These are phyloP conservation scores for Phyllosticta paracitricarpa DNA, from an alignment of 2,329 filamentous ascomycete species.

Conservation along the genomic window DNA sequence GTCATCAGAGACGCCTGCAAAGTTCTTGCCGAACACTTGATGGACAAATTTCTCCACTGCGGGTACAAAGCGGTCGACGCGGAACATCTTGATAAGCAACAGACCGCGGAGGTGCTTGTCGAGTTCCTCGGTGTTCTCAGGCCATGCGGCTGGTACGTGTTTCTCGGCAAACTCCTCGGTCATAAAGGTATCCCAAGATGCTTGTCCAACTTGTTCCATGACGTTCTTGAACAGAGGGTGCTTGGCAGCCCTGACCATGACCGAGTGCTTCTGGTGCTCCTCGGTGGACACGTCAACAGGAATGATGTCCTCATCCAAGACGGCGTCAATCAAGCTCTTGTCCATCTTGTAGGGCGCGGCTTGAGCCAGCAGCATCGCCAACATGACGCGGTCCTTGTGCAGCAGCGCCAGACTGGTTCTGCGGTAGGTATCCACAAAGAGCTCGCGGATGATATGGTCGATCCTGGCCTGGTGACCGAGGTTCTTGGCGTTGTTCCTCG, in stretches of 20 bases:
- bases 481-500: constrained; percentile 60
- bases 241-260: constrained; percentile 57
- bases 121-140: constrained; percentile 50
- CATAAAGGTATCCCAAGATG: constrained; percentile 74
- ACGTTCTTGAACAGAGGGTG: constrained; percentile 64
- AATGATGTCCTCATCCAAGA: constrained; percentile 68
- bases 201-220: constrained; percentile 50
- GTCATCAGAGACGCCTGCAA: constrained; percentile 79
- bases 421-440: constrained; percentile 87
- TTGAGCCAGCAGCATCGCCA: constrained; percentile 90
- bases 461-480: constrained; percentile 70
- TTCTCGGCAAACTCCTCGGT: constrained; percentile 79
- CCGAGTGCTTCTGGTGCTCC: constrained; percentile 53
- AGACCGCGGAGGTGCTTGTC: constrained; percentile 76
- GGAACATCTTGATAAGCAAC: constrained; percentile 85
- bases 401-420: constrained; percentile 86
- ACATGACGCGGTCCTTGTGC: constrained; percentile 87
- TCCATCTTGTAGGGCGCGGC: constrained; percentile 96
- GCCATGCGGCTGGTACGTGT: constrained; percentile 68
- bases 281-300: constrained; percentile 71
- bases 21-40: constrained; percentile 70
- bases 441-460: constrained; percentile 79
- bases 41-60: constrained; percentile 83
- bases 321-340: constrained; percentile 72
- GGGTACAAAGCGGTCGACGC: constrained; percentile 90